Conservation (phyloP, 257 asterid species). For the Ajuga chamaepitys region DNA sequence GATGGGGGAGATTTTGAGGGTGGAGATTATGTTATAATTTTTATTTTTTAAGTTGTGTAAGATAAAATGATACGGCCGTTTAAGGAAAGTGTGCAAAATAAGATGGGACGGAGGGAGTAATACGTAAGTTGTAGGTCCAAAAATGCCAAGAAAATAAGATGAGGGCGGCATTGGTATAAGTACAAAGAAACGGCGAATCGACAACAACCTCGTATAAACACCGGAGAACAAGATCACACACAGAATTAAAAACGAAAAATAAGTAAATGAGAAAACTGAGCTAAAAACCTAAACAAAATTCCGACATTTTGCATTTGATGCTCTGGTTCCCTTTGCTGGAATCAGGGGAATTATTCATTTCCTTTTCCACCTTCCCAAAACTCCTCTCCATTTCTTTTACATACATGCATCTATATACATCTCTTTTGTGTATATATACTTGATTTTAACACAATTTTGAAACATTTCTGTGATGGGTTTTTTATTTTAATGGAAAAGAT, state of each 20-base stretch:
- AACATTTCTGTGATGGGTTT: conserved; percentile 22
- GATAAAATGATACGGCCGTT: too few species aligned
- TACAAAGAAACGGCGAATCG: neutral
- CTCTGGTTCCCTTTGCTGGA: conserved; percentile 75
- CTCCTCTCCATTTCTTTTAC: neutral
- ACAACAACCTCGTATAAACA: conserved; percentile 25
- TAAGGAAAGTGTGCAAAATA: too few species aligned
- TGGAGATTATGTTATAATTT: too few species aligned
- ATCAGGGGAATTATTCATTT: conserved; percentile 42
- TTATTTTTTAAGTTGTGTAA: too few species aligned
- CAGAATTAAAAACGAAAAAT: neutral
- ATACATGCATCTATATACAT: conserved; percentile 3
- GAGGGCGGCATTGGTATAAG: conserved; percentile 25
- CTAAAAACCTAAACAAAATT: conserved; percentile 13
- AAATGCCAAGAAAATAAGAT: neutral
- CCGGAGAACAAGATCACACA: conserved; percentile 14
- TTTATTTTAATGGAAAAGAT: neutral
- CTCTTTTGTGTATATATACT: conserved; percentile 8
- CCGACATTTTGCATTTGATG: conserved; percentile 36
- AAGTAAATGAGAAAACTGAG: neutral
- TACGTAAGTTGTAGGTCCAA: neutral
- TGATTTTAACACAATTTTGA: conserved; percentile 14
- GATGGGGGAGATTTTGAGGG: too few species aligned
- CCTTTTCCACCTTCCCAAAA: conserved; percentile 29
- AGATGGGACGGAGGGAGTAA: too few species aligned